phyloP scores from a whole-genome alignment of 176 grass and related monocot genomes.

The Neostapfia colusana region DNA sequence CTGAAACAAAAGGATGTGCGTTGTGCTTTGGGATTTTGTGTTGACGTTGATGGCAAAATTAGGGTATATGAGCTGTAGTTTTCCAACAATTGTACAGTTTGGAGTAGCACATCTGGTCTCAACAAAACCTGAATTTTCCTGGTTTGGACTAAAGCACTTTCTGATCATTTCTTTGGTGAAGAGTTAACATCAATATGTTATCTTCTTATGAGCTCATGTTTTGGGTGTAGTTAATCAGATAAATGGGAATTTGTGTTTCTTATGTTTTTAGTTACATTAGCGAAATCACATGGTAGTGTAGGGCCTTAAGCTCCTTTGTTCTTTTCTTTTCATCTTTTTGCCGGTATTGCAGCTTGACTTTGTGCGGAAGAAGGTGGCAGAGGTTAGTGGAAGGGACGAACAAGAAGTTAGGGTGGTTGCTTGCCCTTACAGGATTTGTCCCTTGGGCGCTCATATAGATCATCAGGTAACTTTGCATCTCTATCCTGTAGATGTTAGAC shows the following conservation, averaged over 20 bases:
- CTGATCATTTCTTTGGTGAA: neutral
- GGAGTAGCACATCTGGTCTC: neutral
- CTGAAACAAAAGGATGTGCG: neutral
- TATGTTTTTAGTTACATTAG: neutral
- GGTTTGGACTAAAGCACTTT: neutral
- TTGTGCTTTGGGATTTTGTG: neutral
- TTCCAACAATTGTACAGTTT: neutral
- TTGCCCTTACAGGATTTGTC: constrained; percentile 95
- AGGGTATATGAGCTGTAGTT: neutral
- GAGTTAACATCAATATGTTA: neutral
- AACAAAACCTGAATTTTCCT: neutral
- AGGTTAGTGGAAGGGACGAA: constrained; percentile 53
- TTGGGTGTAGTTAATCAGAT: neutral
- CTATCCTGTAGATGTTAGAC: neutral
- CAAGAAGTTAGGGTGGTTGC: constrained; percentile 64
- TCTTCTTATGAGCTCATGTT: neutral
- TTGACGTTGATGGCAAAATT: neutral
- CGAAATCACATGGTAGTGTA: neutral
- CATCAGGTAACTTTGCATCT: constrained; percentile 63
- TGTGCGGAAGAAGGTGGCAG: constrained; percentile 64
- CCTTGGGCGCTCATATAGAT: constrained; percentile 86
- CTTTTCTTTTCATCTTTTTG: neutral
- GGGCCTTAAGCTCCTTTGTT: neutral
- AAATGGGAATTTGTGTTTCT: neutral
- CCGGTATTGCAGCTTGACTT: constrained; percentile 50